Conservation (phyloP, 352 stramenopile species). For the Phytophthora hibernalis region DNA sequence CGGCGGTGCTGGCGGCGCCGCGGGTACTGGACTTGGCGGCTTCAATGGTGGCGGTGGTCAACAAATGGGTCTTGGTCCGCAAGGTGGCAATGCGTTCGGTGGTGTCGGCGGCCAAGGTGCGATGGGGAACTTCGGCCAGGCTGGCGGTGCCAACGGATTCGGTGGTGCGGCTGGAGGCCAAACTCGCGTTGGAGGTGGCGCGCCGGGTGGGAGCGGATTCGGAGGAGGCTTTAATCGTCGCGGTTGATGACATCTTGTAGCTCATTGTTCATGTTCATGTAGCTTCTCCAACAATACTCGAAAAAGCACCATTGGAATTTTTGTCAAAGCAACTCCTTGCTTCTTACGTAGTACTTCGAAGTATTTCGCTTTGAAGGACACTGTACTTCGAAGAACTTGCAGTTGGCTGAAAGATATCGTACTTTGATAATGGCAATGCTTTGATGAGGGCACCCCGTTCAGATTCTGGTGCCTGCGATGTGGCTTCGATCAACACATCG, state of each 20-base stretch:
- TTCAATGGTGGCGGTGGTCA: conserved; percentile 6
- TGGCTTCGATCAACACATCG: neutral
- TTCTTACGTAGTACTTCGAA: no score
- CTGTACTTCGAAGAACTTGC: no score
- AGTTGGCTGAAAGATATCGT: neutral
- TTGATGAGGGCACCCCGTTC: neutral
- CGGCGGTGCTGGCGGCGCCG: neutral
- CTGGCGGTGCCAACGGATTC: neutral
- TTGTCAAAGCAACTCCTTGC: neutral
- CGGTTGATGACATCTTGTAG: neutral
- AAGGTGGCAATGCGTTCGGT: conserved; percentile 14
- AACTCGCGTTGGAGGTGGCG: neutral
- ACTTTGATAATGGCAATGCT: neutral
- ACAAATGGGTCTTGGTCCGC: conserved; percentile 17
- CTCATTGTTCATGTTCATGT: neutral
- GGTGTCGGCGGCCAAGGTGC: conserved; percentile 6
- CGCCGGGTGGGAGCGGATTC: neutral
- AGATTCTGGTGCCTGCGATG: neutral
- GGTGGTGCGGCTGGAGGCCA: neutral
- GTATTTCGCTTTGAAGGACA: no score
- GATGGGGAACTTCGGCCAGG: conserved; percentile 4
- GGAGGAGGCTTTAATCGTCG: conserved; percentile 5
- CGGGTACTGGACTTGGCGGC: neutral
- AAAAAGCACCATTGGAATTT: neutral
- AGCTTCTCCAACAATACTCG: neutral